These are phyloP conservation scores for Schwanniomyces yamadae DNA, from an alignment of 805 yeast genomes.

Conservation along the genomic window DNA sequence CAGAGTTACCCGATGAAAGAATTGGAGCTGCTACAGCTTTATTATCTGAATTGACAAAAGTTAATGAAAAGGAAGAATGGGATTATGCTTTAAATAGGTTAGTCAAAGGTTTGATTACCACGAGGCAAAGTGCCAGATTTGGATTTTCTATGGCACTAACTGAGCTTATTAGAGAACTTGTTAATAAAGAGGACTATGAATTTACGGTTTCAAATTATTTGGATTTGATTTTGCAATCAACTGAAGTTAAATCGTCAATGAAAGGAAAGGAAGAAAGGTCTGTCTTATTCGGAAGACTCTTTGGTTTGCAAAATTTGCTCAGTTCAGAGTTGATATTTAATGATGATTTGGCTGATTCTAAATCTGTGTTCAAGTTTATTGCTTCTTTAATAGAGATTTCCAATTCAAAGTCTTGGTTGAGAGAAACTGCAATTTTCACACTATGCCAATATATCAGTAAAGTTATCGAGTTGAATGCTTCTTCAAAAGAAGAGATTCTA, in stretches of 20 bases:
- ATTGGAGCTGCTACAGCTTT: slow-evolving; percentile 67
- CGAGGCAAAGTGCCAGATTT: slow-evolving; percentile 78
- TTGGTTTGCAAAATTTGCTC: slow-evolving; percentile 76
- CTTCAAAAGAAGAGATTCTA: slow-evolving; percentile 18
- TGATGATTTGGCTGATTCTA: slow-evolving; percentile 10
- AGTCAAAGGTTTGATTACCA: slow-evolving; percentile 76
- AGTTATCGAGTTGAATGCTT: slow-evolving; percentile 7
- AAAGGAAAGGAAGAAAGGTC: slow-evolving; percentile 86
- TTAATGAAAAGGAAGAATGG: slow-evolving; percentile 59
- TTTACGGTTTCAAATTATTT: slow-evolving; percentile 34
- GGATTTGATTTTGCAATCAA: slow-evolving; percentile 40
- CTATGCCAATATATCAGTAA: slow-evolving; percentile 50
- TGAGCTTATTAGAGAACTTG: slow-evolving; percentile 50
- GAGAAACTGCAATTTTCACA: slow-evolving; percentile 78
- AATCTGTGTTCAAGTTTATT: slow-evolving; percentile 34
- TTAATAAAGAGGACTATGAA: slow-evolving; percentile 26
- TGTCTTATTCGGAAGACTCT: slow-evolving; percentile 74
- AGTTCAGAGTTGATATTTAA: slow-evolving; percentile 38
- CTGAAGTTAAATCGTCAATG: slow-evolving; percentile 32
- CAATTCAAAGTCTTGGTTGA: slow-evolving; percentile 71
- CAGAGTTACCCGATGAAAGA: slow-evolving; percentile 73
- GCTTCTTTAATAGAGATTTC: slow-evolving; percentile 57
- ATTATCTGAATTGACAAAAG: slow-evolving; percentile 55
- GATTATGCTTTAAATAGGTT: slow-evolving; percentile 77
- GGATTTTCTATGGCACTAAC: slow-evolving; percentile 89